These are phyloP conservation scores for Globisporangium spiculum DNA, from an alignment of 352 stramenopile species.

Conservation along the genomic window DNA sequence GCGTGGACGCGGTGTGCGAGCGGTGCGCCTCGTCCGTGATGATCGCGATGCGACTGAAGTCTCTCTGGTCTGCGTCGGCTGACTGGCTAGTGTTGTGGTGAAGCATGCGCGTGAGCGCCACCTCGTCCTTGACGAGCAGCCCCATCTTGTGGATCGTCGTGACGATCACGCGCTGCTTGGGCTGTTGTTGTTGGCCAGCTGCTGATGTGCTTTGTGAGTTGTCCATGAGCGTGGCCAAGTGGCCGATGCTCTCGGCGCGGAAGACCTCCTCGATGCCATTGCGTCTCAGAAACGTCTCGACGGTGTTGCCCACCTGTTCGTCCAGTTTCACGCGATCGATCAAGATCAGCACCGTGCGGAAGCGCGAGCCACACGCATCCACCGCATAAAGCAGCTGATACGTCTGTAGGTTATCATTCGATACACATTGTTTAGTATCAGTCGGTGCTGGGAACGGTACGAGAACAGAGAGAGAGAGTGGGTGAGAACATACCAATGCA, in stretches of 20 bases:
- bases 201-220: slow-evolving; percentile 1
- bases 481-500: slow-evolving; percentile 32
- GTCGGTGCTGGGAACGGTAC: background rate
- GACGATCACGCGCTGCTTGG: slow-evolving; percentile 63
- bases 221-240: slow-evolving; percentile 54
- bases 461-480: background rate
- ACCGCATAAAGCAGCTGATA: slow-evolving; percentile 66
- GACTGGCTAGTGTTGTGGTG: slow-evolving; percentile 31
- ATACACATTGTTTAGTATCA: background rate
- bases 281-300: slow-evolving; percentile 65
- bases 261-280: slow-evolving; percentile 75
- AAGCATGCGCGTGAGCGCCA: slow-evolving; percentile 63
- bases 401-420: slow-evolving; percentile 20
- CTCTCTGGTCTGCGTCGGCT: no score
- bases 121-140: slow-evolving; percentile 61
- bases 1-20: slow-evolving; percentile 64
- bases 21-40: slow-evolving; percentile 85
- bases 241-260: slow-evolving; percentile 69
- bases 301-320: slow-evolving; percentile 68
- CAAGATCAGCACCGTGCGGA: slow-evolving; percentile 77
- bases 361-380: slow-evolving; percentile 37
- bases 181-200: slow-evolving; percentile 20
- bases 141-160: slow-evolving; percentile 83
- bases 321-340: slow-evolving; percentile 84
- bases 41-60: slow-evolving; percentile 67